Evolutionary conservation across 1,284 basidiomycete genomes (phyloP).

Genomic region (Sporisorium graminicola): DNA sequence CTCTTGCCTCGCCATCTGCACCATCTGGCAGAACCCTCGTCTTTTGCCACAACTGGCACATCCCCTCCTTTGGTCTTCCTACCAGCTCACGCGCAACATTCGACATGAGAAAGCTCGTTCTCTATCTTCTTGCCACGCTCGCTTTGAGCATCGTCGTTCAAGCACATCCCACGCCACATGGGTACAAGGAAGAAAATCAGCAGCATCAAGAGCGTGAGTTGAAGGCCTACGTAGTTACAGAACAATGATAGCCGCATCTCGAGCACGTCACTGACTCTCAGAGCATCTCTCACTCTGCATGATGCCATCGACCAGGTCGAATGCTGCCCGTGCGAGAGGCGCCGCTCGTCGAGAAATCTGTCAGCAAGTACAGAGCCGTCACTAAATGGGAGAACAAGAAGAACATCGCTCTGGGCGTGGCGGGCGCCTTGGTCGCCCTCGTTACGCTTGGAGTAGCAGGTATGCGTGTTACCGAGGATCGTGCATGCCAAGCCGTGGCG

Average conservation of each 20-base stretch:
- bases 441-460: constrained; percentile 1
- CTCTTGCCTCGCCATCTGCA: neutral
- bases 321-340: constrained; percentile 3
- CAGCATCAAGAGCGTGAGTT: neutral
- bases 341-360: neutral
- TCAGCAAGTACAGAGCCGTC: constrained; percentile 10
- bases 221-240: neutral
- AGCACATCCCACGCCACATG: constrained; percentile 10
- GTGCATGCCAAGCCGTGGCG: constrained; percentile 20
- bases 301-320: constrained; percentile 7
- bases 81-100: neutral
- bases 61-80: neutral
- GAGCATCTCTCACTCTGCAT: neutral
- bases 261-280: neutral
- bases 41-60: neutral
- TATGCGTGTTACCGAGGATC: constrained; percentile 1
- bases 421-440: neutral
- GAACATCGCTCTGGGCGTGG: constrained; percentile 4
- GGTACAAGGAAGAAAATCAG: neutral
- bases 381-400: neutral
- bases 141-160: neutral
- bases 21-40: neutral
- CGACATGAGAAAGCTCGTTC: neutral
- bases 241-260: neutral
- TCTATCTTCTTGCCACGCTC: neutral